These are phyloP conservation scores for Fusarium pininemorale DNA, from an alignment of 2,329 filamentous ascomycete species.

Conservation along the genomic window DNA sequence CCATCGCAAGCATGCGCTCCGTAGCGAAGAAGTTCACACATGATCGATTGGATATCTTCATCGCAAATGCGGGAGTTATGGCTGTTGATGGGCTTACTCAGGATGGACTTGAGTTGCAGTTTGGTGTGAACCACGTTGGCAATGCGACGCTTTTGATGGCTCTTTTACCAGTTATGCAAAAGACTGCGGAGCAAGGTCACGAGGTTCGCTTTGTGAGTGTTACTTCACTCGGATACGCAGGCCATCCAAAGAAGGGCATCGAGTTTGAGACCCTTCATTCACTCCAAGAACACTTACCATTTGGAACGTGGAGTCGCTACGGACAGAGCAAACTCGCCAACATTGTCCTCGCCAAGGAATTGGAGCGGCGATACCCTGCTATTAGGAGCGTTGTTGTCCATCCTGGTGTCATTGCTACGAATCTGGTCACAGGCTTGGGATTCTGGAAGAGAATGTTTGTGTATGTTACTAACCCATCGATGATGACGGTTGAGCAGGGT, in stretches of 20 bases:
- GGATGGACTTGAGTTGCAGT: conserved; percentile 50
- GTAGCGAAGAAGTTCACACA: conserved; percentile 54
- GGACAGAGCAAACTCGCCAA: conserved; percentile 62
- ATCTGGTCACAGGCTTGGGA: conserved; percentile 36
- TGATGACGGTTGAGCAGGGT: conserved; percentile 44
- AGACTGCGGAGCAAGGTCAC: conserved; percentile 22
- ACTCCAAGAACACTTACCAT: conserved; percentile 37
- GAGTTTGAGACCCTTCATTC: conserved; percentile 43
- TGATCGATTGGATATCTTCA: conserved; percentile 54
- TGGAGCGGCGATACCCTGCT: conserved; percentile 54
- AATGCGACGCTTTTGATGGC: conserved; percentile 47
- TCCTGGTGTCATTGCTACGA: conserved; percentile 54
- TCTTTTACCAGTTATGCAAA: conserved; percentile 43
- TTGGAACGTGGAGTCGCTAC: conserved; percentile 57
- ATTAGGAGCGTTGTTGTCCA: conserved; percentile 58
- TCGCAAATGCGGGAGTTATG: conserved; percentile 52
- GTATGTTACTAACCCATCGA: conserved; percentile 32
- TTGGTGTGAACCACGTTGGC: conserved; percentile 49
- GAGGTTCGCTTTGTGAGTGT: conserved; percentile 39
- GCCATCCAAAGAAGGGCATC: conserved; percentile 42
- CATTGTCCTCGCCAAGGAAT: conserved; percentile 55
- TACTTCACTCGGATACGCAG: conserved; percentile 42
- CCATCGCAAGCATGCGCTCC: conserved; percentile 56
- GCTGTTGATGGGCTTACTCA: conserved; percentile 39
- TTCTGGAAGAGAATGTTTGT: conserved; percentile 41